Conservation (phyloP, 495 filamentous ascomycete genomes). For the Pyrenula massariospora region DNA sequence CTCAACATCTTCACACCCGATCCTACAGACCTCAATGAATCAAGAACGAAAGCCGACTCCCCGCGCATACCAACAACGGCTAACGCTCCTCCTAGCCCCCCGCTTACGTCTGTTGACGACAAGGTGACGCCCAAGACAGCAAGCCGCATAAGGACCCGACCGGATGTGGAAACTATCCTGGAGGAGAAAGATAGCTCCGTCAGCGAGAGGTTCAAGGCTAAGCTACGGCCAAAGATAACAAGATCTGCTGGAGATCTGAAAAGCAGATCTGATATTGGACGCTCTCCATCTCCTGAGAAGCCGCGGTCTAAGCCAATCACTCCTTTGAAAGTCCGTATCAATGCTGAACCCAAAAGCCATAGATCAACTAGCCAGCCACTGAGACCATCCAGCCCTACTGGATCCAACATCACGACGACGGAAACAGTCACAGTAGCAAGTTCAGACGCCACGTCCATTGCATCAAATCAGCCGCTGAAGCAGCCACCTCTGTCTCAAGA, state of each 20-base stretch:
- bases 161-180: conserved; percentile 24
- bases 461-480: conserved; percentile 41
- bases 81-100: conserved; percentile 48
- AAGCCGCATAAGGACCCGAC: conserved; percentile 25
- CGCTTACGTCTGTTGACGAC: conserved; percentile 39
- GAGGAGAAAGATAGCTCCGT: conserved; percentile 14
- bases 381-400: conserved; percentile 6
- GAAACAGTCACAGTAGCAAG: conserved; percentile 30
- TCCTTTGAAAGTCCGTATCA: conserved; percentile 17
- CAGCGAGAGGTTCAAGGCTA: conserved; percentile 4
- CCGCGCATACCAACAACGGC: conserved; percentile 11
- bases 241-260: conserved; percentile 6
- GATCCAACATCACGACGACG: conserved; percentile 13
- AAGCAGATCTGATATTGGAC: conserved; percentile 6
- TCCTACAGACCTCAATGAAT: conserved; percentile 58
- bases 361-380: conserved; percentile 1
- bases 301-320: conserved; percentile 22
- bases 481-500: conserved; percentile 27
- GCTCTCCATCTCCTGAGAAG: conserved; percentile 1
- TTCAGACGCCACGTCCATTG: conserved; percentile 57
- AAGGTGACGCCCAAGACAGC: conserved; percentile 28
- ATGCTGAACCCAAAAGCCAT: neutral
- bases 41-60: conserved; percentile 13
- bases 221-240: conserved; percentile 3
- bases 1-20: conserved; percentile 62